A percentile compares a stretch with the other conserved stretches of the same genome.
phyloP scores from a whole-genome alignment of 1,284 basidiomycete species.

The Termitomyces sp. region DNA sequence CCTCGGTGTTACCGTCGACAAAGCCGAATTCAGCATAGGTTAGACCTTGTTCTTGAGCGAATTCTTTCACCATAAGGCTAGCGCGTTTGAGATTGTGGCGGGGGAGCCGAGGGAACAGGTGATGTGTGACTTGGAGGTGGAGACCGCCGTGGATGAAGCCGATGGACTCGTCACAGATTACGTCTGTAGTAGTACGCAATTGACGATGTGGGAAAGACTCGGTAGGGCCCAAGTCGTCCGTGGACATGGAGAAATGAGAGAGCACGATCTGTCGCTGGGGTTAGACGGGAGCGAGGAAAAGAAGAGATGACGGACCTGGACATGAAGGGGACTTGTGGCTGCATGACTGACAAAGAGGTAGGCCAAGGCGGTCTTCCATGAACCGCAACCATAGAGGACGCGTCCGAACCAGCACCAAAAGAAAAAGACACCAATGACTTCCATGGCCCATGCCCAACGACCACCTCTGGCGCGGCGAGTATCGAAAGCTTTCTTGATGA shows the following conservation, averaged over 20 bases:
- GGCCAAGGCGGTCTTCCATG: constrained; percentile 57
- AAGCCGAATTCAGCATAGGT: constrained; percentile 91
- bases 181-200: constrained; percentile 93
- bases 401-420: constrained; percentile 82
- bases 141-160: constrained; percentile 91
- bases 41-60: constrained; percentile 78
- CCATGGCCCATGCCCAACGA: constrained; percentile 69
- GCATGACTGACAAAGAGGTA: constrained; percentile 80
- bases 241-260: constrained; percentile 96
- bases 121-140: constrained; percentile 96
- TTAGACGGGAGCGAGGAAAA: neutral
- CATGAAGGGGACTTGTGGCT: constrained; percentile 79
- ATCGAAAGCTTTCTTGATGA: constrained; percentile 62
- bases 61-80: constrained; percentile 79
- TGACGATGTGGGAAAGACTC: constrained; percentile 94
- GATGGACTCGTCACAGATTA: constrained; percentile 79
- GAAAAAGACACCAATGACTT: constrained; percentile 61
- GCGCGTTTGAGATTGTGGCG: constrained; percentile 88
- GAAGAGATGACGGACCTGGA: constrained; percentile 52
- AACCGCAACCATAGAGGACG: constrained; percentile 63
- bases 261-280: constrained; percentile 78
- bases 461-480: constrained; percentile 56
- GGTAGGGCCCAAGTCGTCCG: constrained; percentile 82
- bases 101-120: constrained; percentile 93
- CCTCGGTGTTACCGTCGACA: constrained; percentile 75